Evolutionary conservation across 2,329 filamentous ascomycete genomes (phyloP).

Genomic region (Sporothrix brunneoviolacea): DNA sequence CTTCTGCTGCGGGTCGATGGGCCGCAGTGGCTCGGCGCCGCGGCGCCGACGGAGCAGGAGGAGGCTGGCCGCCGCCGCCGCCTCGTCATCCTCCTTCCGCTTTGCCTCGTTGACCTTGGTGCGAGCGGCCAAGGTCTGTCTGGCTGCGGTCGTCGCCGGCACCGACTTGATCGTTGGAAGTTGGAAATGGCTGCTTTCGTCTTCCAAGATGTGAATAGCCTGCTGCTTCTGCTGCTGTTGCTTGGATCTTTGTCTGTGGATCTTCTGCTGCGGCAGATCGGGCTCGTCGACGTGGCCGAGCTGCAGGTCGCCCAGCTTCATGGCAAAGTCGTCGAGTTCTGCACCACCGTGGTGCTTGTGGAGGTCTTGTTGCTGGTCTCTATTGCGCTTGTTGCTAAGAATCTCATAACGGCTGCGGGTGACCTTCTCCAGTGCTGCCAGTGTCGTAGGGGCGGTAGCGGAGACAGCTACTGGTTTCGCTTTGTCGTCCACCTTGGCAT

Average conservation of each 20-base stretch:
- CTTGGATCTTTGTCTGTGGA: neutral
- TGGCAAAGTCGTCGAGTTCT: slow-evolving; percentile 7
- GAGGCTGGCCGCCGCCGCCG: neutral
- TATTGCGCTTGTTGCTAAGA: slow-evolving; percentile 6
- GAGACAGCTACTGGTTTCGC: neutral
- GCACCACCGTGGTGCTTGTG: neutral
- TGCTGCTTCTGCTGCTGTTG: neutral
- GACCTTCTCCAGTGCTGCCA: neutral
- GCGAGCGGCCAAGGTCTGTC: neutral
- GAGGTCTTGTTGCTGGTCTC: neutral
- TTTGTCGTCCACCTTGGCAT: neutral
- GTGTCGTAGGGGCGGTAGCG: neutral
- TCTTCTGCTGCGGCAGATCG: slow-evolving; percentile 10
- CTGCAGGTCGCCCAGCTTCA: slow-evolving; percentile 5
- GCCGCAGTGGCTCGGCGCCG: slow-evolving; percentile 12
- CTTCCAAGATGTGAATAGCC: slow-evolving; percentile 6
- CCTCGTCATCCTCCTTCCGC: neutral
- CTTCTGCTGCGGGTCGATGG: neutral
- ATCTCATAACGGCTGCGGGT: slow-evolving; percentile 12
- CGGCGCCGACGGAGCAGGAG: slow-evolving; percentile 10
- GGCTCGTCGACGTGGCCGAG: neutral
- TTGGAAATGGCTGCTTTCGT: slow-evolving; percentile 12
- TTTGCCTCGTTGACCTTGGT: neutral
- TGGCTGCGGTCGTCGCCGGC: neutral
- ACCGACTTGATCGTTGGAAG: neutral